Base-by-base conservation (phyloP, 192 early-diverging fungal genomes). In the Coemansia sp. region DNA sequence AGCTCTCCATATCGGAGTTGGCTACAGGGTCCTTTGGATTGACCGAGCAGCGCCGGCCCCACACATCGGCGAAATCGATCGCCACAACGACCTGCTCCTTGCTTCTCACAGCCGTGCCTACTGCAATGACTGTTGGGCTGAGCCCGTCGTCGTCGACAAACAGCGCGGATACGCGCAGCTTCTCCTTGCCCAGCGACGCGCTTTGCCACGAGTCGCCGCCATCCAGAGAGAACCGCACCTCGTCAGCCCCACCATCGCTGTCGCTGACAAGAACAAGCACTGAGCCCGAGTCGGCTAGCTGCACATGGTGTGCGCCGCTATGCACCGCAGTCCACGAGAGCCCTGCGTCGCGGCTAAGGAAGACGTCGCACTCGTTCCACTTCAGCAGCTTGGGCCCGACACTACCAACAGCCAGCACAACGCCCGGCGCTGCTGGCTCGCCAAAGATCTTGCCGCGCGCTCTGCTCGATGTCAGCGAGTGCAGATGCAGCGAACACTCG, bases 381-480 rank as follows among this genome's bases (percentile, higher is more conserved):
- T 86, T 81, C 24, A 86, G 52, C 12, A 97, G 82, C 58, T 88
- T 78, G 0, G 79, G 35, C 23, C 95, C 94, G 12, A 95, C 95
- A 63, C 82, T 92, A 21, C 97, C 97, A 21, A 98, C 93, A 39
- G 93, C 97, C 83, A 97, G 72, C n/a, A 98, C 72, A 12, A 95
- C 81, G 53, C 97, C 97, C 8, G 94, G 87, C 43, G 94, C 89
- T 7, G 88, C 78, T 18, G 76, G 66, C 1, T 89, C 85, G 21
- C 91, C 91, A 70, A 92, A 95, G 9, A 95, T 84, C 14, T 84
- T 84, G 7, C 93, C 94, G 23, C 85, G 67, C 52, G 92, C 87
- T 35, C 85, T 85, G 6, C 82, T 72, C 3, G 85, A 82, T 1
- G 94, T 96, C 15, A 94, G 84, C 9, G 92, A 94, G 71, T 96